These are phyloP conservation scores for Mucor sp. DNA, from an alignment of 371 early-diverging fungal species.

Conservation along the genomic window DNA sequence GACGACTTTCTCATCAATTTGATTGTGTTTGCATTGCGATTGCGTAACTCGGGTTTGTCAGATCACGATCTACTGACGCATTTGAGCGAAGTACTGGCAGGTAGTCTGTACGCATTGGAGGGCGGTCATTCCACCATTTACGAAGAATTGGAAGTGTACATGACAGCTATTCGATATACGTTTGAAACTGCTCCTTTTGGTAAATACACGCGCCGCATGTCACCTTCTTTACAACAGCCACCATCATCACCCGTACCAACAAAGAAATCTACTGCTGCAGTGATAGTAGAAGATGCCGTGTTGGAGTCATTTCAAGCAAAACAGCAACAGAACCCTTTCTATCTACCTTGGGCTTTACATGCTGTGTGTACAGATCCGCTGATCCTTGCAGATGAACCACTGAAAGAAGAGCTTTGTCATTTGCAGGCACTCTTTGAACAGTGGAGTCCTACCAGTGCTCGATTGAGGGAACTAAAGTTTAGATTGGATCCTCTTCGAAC, in stretches of 20 bases:
- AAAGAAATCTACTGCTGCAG: not conserved
- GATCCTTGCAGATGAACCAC: constrained; percentile 54
- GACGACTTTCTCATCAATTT: constrained; percentile 89
- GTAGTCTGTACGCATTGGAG: constrained; percentile 86
- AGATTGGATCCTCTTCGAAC: constrained; percentile 75
- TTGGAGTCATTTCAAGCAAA: constrained; percentile 55
- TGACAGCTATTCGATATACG: constrained; percentile 50
- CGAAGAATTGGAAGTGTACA: constrained; percentile 87
- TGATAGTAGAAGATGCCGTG: constrained; percentile 16
- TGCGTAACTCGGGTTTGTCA: constrained; percentile 84
- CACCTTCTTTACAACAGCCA: not conserved
- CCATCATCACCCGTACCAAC: not conserved
- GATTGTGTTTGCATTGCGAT: constrained; percentile 78
- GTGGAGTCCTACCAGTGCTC: constrained; percentile 81
- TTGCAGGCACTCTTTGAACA: constrained; percentile 66
- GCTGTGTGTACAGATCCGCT: constrained; percentile 69
- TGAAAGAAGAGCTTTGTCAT: constrained; percentile 62
- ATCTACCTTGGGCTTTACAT: constrained; percentile 91
- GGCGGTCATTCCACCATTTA: constrained; percentile 95
- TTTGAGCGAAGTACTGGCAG: constrained; percentile 84
- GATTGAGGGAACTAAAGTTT: constrained; percentile 81
- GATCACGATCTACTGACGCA: constrained; percentile 87
- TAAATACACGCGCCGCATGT: constrained; percentile 4
- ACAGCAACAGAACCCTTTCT: constrained; percentile 79
- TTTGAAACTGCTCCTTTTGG: constrained; percentile 48